Evolutionary conservation across 2,329 filamentous ascomycete species (phyloP).

Genomic region (Parascedosporium putredinis): DNA sequence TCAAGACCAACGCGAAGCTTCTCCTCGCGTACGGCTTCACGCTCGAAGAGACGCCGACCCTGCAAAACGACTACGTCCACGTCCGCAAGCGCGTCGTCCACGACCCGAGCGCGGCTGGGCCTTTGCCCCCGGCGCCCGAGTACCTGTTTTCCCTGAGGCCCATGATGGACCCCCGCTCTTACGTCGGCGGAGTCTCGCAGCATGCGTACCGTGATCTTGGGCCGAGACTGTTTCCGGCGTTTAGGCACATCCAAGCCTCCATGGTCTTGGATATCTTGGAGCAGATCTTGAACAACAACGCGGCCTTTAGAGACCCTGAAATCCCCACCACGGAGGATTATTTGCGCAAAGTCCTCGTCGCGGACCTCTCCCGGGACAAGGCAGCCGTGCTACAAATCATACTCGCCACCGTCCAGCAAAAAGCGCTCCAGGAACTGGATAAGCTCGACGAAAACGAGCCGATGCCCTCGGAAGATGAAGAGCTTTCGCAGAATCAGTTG

Average conservation of each 20-base stretch:
- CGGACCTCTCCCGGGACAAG: constrained; percentile 17
- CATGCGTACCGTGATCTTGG: constrained; percentile 18
- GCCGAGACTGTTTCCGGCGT: constrained; percentile 23
- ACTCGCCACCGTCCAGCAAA: constrained; percentile 31
- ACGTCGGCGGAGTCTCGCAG: constrained; percentile 32
- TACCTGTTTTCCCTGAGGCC: constrained; percentile 44
- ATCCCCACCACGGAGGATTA: constrained; percentile 19
- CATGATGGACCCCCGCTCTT: constrained; percentile 34
- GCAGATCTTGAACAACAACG: constrained; percentile 17
- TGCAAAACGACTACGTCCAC: constrained; percentile 53
- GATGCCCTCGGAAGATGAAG: constrained; percentile 23
- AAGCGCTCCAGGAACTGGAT: constrained; percentile 32
- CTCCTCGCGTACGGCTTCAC: constrained; percentile 55
- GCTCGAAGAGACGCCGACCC: constrained; percentile 31
- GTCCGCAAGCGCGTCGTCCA: constrained; percentile 32
- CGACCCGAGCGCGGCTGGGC: background rate
- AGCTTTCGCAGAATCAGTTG: constrained; percentile 32
- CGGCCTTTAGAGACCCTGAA: background rate
- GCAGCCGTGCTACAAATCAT: constrained; percentile 22
- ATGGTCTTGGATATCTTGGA: constrained; percentile 40
- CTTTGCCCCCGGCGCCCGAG: constrained; percentile 20
- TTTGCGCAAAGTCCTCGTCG: constrained; percentile 9
- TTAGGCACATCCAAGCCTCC: constrained; percentile 41
- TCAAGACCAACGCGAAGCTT: constrained; percentile 63
- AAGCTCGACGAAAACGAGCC: constrained; percentile 35